phyloP scores from a whole-genome alignment of 208 protist genomes.

The Leishmania tropica region DNA sequence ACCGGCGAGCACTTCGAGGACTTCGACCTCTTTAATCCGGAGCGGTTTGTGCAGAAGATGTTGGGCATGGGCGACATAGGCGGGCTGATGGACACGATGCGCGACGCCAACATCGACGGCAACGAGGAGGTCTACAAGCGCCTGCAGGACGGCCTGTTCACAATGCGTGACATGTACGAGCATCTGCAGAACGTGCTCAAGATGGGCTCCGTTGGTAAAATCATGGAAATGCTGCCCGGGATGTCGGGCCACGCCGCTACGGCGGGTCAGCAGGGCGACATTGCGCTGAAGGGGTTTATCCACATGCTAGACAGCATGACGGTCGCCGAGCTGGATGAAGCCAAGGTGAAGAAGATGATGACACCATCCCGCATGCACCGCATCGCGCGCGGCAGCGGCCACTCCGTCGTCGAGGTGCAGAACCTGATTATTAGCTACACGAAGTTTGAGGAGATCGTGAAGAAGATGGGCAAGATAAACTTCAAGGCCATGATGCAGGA shows the following conservation, averaged over 20 bases:
- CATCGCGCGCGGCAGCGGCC: slow-evolving; percentile 85
- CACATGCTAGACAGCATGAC: slow-evolving; percentile 98
- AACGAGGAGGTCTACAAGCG: slow-evolving; percentile 90
- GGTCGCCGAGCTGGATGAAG: slow-evolving; percentile 88
- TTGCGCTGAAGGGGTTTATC: slow-evolving; percentile 92
- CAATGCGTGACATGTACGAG: slow-evolving; percentile 97
- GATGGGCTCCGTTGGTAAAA: slow-evolving; percentile 94
- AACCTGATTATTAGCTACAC: slow-evolving; percentile 82
- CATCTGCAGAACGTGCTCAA: slow-evolving; percentile 96
- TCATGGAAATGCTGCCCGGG: slow-evolving; percentile 94
- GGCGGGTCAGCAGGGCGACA: slow-evolving; percentile 67
- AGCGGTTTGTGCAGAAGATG: slow-evolving; percentile 91
- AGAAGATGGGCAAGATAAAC: slow-evolving; percentile 92
- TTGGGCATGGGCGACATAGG: slow-evolving; percentile 97
- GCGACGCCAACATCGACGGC: slow-evolving; percentile 89
- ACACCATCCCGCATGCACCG: slow-evolving; percentile 83
- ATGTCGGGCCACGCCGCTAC: slow-evolving; percentile 74
- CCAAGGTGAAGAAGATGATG: slow-evolving; percentile 92
- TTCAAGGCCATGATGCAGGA: slow-evolving; percentile 90
- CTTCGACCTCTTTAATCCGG: slow-evolving; percentile 93
- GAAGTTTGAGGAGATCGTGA: slow-evolving; percentile 91
- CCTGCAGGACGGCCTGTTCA: slow-evolving; percentile 94
- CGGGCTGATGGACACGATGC: slow-evolving; percentile 92
- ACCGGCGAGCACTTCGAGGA: slow-evolving; percentile 98
- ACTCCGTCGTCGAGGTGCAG: slow-evolving; percentile 75